Evolutionary conservation across 2,329 filamentous ascomycete species (phyloP).

Genomic region (Clarireedia sp.): DNA sequence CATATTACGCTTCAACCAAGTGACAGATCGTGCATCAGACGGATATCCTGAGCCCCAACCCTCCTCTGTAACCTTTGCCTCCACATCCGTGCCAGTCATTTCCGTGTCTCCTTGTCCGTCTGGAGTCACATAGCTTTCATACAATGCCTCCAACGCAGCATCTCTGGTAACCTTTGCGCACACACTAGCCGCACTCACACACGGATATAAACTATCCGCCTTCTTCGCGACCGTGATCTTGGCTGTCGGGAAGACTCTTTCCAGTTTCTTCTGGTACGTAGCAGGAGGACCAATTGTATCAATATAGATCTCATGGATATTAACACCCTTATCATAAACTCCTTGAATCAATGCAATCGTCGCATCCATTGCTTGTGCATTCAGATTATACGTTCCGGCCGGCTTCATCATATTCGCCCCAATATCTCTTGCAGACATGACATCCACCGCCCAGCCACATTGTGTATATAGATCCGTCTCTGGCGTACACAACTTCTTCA

Average conservation of each 20-base stretch:
- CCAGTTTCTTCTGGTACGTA: conserved; percentile 76
- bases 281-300: conserved; percentile 85
- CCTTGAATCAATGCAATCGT: conserved; percentile 75
- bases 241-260: conserved; percentile 72
- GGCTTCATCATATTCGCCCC: conserved; percentile 31
- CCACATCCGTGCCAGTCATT: conserved; percentile 16
- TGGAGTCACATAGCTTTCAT: conserved; percentile 33
- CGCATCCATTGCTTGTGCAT: conserved; percentile 90
- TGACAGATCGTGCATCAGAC: conserved; percentile 70
- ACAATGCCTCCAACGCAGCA: conserved; percentile 75
- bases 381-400: conserved; percentile 69
- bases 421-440: conserved; percentile 60
- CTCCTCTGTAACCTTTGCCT: conserved; percentile 31
- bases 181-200: conserved; percentile 86
- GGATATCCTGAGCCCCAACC: conserved; percentile 92
- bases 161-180: conserved; percentile 95
- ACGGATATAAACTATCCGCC: conserved; percentile 86
- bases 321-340: conserved; percentile 69
- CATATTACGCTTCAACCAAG: conserved; percentile 81
- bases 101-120: conserved; percentile 24
- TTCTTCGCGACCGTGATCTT: conserved; percentile 78
- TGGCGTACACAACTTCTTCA: conserved; percentile 61
- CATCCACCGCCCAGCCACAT: conserved; percentile 78
- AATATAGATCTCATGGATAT: conserved; percentile 84
- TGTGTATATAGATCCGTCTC: conserved; percentile 48